A percentile compares a stretch with the other conserved stretches of the same genome.
Conservation (phyloP, 345 rosid species). For the Barbarea vulgaris region DNA sequence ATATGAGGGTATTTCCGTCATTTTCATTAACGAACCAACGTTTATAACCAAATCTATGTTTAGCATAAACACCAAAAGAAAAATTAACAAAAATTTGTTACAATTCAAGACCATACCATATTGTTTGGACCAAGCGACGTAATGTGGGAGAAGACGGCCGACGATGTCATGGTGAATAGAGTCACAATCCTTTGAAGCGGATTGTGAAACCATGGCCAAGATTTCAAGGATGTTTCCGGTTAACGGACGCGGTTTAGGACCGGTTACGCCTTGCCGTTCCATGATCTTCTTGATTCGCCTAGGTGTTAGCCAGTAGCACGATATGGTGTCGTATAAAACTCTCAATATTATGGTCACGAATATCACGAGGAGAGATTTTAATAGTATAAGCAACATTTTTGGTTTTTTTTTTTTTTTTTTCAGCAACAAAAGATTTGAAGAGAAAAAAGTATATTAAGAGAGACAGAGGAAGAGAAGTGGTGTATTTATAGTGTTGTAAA, state of each 20-base stretch:
- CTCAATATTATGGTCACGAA: conserved; percentile 43
- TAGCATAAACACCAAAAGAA: neutral
- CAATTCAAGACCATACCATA: conserved; percentile 51
- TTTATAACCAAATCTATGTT: conserved; percentile 6
- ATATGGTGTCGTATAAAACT: conserved; percentile 56
- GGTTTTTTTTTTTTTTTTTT: neutral
- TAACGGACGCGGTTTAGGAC: conserved; percentile 75
- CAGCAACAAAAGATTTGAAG: conserved; percentile 4
- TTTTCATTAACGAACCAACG: neutral
- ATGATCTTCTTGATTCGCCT: conserved; percentile 77
- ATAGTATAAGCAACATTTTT: conserved; percentile 37
- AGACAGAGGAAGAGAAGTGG: neutral
- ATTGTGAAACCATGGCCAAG: conserved; percentile 56
- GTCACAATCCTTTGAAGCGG: conserved; percentile 68
- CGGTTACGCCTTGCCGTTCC: conserved; percentile 87
- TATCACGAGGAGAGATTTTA: conserved; percentile 39
- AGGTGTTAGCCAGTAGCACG: conserved; percentile 73
- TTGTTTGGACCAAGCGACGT: conserved; percentile 70
- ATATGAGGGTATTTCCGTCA: neutral
- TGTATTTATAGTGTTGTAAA: conserved; percentile 27
- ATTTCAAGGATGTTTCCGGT: conserved; percentile 83
- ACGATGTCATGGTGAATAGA: conserved; percentile 74
- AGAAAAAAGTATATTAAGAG: neutral
- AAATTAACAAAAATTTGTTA: conserved; percentile 1
- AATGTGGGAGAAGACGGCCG: conserved; percentile 85